A percentile compares a stretch with the other conserved stretches of the same genome.
Conservation (phyloP, 106 monocot species). For the Dendrobium huoshanense region DNA sequence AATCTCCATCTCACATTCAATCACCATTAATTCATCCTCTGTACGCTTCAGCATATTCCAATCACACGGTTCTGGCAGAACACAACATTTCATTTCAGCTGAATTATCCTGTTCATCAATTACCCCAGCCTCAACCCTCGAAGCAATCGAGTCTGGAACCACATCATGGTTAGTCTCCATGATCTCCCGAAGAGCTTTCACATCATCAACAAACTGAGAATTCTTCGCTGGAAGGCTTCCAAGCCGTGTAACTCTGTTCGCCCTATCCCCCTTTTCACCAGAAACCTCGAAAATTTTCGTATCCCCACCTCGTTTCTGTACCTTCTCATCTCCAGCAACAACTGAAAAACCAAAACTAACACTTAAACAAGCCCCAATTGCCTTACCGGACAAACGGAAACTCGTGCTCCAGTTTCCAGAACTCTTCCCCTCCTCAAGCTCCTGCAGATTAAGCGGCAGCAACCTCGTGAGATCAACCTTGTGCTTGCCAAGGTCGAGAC, state of each 20-base stretch:
- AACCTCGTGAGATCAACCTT: conserved; percentile 66
- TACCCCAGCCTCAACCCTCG: conserved; percentile 17
- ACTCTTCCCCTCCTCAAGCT: conserved; percentile 48
- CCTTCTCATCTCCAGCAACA: conserved; percentile 1
- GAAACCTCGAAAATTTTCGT: conserved; percentile 19
- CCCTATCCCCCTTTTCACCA: conserved; percentile 3
- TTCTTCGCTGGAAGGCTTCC: conserved; percentile 9
- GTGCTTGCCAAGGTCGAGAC: conserved; percentile 67
- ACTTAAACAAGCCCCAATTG: conserved; percentile 56
- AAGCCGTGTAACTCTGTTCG: background rate
- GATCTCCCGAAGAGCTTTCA: conserved; percentile 30
- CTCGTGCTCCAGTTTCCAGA: conserved; percentile 83
- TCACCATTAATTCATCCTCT: conserved; percentile 38
- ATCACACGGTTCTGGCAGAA: conserved; percentile 8
- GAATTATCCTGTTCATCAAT: conserved; percentile 8
- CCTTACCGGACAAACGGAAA: conserved; percentile 69
- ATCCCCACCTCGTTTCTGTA: background rate
- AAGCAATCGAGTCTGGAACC: conserved; percentile 8
- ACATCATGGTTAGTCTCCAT: background rate
- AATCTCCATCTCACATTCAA: conserved; percentile 59
- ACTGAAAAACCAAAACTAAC: conserved; percentile 67
- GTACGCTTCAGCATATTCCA: conserved; percentile 14
- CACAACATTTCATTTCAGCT: conserved; percentile 4
- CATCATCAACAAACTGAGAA: conserved; percentile 37
- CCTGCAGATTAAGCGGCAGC: conserved; percentile 57